Conservation (phyloP, 495 filamentous ascomycete genomes). For the Acidomyces sp. region DNA sequence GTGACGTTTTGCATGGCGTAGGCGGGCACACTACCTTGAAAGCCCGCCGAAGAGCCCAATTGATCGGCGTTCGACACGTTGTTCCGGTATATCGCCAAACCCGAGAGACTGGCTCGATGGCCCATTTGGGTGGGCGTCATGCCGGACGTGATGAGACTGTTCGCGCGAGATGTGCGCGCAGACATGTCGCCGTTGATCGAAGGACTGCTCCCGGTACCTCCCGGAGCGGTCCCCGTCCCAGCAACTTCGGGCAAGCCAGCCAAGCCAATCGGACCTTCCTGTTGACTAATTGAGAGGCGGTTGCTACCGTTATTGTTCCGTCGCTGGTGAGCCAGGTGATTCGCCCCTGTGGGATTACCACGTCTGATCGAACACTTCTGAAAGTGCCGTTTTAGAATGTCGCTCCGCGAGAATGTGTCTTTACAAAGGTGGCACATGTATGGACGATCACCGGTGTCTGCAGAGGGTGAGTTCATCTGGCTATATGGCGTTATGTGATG, state of each 20-base stretch:
- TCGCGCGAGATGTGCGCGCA: slow-evolving; percentile 12
- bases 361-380: slow-evolving; percentile 93
- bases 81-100: slow-evolving; percentile 14
- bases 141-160: slow-evolving; percentile 13
- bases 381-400: slow-evolving; percentile 97
- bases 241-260: slow-evolving; percentile 16
- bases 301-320: slow-evolving; percentile 24
- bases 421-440: slow-evolving; percentile 95
- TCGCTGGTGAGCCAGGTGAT: slow-evolving; percentile 81
- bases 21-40: slow-evolving; percentile 9
- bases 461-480: slow-evolving; percentile 19
- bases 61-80: slow-evolving; percentile 5
- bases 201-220: slow-evolving; percentile 13
- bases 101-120: slow-evolving; percentile 16
- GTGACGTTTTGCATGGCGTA: slow-evolving; percentile 8
- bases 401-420: slow-evolving; percentile 96
- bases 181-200: slow-evolving; percentile 18
- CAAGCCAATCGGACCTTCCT: slow-evolving; percentile 19
- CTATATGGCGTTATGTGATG: background rate
- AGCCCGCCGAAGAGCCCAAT: slow-evolving; percentile 10
- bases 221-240: slow-evolving; percentile 2
- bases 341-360: slow-evolving; percentile 84
- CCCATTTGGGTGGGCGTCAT: slow-evolving; percentile 11
- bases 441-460: slow-evolving; percentile 90
- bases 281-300: slow-evolving; percentile 31